Base-by-base conservation (phyloP, 306 rosid genomes). In the Corylus heterophylla region DNA sequence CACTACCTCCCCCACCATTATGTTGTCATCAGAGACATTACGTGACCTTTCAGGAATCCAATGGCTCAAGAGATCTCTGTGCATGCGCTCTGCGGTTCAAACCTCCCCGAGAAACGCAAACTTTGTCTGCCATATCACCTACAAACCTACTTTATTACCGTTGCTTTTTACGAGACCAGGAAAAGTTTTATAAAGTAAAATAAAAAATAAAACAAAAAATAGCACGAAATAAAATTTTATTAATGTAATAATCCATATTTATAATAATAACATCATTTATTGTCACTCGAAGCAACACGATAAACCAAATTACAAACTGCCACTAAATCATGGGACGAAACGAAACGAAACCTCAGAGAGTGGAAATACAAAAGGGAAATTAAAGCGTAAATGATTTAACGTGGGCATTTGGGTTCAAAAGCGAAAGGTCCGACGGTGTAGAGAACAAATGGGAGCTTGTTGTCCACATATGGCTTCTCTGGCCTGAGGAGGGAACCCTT, bases 351-450 rank as follows among this genome's bases (percentile, higher is more conserved):
- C 35, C 42, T 42, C 45, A 5, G 45, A 42, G 7, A 42, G 45
- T 42, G 8, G 45, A 42, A 31, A 1, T 31, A 31, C 35, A 31
- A 31, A 31, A 31, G 2, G 35, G 35, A 31, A 31, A 31, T 31
- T 31, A 31, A 31, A 31, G 35, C 35, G 35, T 31, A 31, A 31
- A 31, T 31, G 2, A 31, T 44, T 44, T 17, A 10, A 11, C 45
- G 12, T 0, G 86, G 80, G 73, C 98, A 92, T 7, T 80, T 85
- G 59, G 97, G 94, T 76, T 92, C 93, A 31, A 91, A 91, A 29
- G 97, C 93, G 48, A 94, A 82, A 12, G 97, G 97, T 13, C 93
- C 97, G 27, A 89, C 97, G 8, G 81, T 71, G 90, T 85, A 94
- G 48, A 92, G 95, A 4, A 86, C 1, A 61, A 83, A 91, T 0